Evolutionary conservation across 495 filamentous ascomycete genomes (phyloP), one percentile per base, ranked within the genome.

Genomic region (Thermochaetoides thermophila): DNA sequence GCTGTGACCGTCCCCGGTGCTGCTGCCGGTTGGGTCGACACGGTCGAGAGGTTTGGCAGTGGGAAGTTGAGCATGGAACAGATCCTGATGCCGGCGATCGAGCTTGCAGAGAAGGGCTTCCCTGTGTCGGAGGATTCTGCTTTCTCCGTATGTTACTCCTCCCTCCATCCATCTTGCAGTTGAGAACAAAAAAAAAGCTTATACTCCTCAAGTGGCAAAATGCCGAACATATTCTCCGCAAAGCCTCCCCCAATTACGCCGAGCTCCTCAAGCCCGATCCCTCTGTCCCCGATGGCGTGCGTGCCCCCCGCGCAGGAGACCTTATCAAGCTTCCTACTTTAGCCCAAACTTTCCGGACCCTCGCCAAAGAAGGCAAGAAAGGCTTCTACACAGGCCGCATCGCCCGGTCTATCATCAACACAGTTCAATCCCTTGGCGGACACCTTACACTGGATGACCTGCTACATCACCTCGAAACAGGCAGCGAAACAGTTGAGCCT

Each of bases 1-100:
- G 68, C 82, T 3, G 81, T 81, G 1, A 92, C 84, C 2, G 79
- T 83, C 0, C 89, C 89, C 1, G 89, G 89, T 6, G 84, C 91
- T 5, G 74, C 91, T 8, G 91, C 86, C 5, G 89, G 91, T 2
- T 97, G 91, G 89, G 74, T 81, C 20, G 89, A 97, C 53, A 77
- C 76, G 1, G 66, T 96, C n/a, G 75, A 86, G 57, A 76, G 69
- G 29, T 95, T 96, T 53, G 89, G 89, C 3, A 94, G 84, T 50
- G 82, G 84, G 2, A 92, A 79, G 55, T 37, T 96, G 17, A 71
- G 64, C 0, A 37, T 97, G 55, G 64, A 73, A 46, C 73, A 94
- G 49, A 77, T 96, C 28, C 59, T 97, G 16, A 62, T 59, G 22
- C 87, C 89, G 8, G 89, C 82, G 0, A 84, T 94, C 44, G 71